These are phyloP conservation scores for Vishniacozyma victoriae DNA, from an alignment of 768 basidiomycete species.

Conservation along the genomic window DNA sequence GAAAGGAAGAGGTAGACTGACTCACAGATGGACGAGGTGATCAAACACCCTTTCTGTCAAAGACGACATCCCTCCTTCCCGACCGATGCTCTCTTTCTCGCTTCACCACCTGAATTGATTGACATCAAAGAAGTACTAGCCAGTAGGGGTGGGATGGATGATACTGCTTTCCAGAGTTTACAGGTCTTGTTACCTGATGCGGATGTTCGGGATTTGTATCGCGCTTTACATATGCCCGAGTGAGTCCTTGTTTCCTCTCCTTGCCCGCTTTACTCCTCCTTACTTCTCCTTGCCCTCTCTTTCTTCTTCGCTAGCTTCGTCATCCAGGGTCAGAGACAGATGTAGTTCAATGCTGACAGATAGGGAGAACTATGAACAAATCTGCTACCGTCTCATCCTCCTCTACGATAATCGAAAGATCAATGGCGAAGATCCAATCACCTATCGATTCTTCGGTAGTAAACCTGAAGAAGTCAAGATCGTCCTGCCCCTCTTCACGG, in stretches of 20 bases:
- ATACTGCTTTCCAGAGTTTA: constrained; percentile 69
- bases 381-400: too few species aligned
- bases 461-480: too few species aligned
- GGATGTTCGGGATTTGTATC: constrained; percentile 40
- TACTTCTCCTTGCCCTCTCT: too few species aligned
- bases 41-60: constrained; percentile 73
- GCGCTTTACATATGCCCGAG: constrained; percentile 27
- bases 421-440: too few species aligned
- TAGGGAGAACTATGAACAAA: too few species aligned
- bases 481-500: too few species aligned
- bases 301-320: too few species aligned
- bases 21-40: constrained; percentile 76
- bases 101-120: constrained; percentile 60
- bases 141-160: constrained; percentile 66
- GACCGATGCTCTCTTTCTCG: constrained; percentile 38
- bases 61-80: constrained; percentile 49
- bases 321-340: too few species aligned
- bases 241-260: constrained; percentile 12
- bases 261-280: too few species aligned
- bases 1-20: neutral
- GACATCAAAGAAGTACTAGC: constrained; percentile 65
- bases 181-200: constrained; percentile 72
- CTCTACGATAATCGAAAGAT: too few species aligned
- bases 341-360: too few species aligned
- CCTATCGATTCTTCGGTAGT: too few species aligned